Percentiles rank a stretch among this genome's conserved stretches.
Conservation (phyloP, 331 rosid species). For the Ulmus americana region DNA sequence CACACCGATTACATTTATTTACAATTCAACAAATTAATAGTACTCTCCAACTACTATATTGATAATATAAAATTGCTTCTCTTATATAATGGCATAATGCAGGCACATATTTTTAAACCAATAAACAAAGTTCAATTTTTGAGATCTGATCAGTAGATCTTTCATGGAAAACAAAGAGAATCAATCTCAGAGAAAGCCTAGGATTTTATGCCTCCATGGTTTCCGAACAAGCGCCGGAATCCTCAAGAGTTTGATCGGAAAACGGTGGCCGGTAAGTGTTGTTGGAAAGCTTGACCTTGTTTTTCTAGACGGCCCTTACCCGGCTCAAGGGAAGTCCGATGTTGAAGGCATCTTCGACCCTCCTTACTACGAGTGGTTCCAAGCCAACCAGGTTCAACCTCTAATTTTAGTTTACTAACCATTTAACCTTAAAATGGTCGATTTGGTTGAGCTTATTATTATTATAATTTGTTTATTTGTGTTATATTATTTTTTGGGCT, state of each 20-base stretch:
- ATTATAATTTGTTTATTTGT: not conserved
- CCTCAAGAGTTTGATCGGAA: constrained; percentile 25
- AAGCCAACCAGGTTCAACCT: constrained; percentile 33
- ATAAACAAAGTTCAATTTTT: too few species aligned
- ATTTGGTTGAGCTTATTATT: too few species aligned
- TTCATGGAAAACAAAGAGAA: constrained; percentile 23
- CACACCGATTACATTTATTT: too few species aligned
- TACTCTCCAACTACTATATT: too few species aligned
- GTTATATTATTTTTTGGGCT: too few species aligned
- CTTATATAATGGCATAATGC: too few species aligned
- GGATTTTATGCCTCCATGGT: constrained; percentile 50
- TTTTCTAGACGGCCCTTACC: constrained; percentile 37
- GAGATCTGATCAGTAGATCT: too few species aligned
- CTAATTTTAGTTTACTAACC: not conserved
- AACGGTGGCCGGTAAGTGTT: constrained; percentile 29
- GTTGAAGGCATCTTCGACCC: constrained; percentile 39
- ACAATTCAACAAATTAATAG: too few species aligned
- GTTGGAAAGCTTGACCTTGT: constrained; percentile 38
- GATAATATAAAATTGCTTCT: too few species aligned
- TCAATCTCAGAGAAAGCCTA: constrained; percentile 25
- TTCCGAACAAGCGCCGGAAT: constrained; percentile 44
- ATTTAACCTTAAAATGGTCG: too few species aligned
- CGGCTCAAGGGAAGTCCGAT: constrained; percentile 33
- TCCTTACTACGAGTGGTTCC: constrained; percentile 57
- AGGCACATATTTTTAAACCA: too few species aligned